A percentile compares a stretch with the other conserved stretches of the same genome.
These are phyloP conservation scores for Pleurotus cornucopiae DNA, from an alignment of 768 basidiomycete species.

Conservation along the genomic window DNA sequence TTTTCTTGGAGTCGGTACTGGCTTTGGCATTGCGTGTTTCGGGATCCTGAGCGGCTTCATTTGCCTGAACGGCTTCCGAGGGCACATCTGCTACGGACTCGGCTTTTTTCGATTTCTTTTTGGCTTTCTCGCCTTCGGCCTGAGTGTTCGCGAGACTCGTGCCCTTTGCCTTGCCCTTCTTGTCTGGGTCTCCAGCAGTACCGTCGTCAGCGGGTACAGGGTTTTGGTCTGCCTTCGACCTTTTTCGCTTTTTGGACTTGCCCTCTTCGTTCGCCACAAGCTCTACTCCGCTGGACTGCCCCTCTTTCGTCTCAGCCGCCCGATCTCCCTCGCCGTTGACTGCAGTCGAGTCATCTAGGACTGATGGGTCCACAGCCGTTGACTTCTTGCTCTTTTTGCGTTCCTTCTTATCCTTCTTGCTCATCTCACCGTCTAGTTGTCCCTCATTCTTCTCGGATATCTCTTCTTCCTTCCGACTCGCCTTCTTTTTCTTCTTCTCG, in stretches of 20 bases:
- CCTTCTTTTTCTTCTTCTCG: constrained; percentile 3
- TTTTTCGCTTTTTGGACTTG: constrained; percentile 9
- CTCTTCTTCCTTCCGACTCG: constrained; percentile 21
- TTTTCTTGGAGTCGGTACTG: background rate
- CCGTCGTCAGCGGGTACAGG: no score
- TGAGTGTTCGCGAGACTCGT: background rate
- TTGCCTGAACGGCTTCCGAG: background rate
- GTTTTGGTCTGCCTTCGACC: constrained; percentile 10
- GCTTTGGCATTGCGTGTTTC: background rate
- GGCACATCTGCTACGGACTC: background rate
- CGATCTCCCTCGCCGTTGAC: constrained; percentile 13
- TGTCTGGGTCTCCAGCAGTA: background rate
- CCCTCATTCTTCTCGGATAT: constrained; percentile 26
- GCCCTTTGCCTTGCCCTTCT: constrained; percentile 17
- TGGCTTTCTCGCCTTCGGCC: constrained; percentile 11
- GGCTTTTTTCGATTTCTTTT: constrained; percentile 9
- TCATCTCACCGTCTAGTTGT: constrained; percentile 8
- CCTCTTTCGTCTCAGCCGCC: constrained; percentile 25
- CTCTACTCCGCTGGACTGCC: constrained; percentile 15
- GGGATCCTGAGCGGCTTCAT: background rate
- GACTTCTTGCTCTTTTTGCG: constrained; percentile 18
- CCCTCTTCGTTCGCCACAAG: constrained; percentile 4
- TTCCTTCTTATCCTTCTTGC: constrained; percentile 14
- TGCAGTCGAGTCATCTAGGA: constrained; percentile 13
- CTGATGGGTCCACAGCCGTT: constrained; percentile 11